These are phyloP conservation scores for Kokia cookei DNA, from an alignment of 441 rosid genomes.

Conservation along the genomic window DNA sequence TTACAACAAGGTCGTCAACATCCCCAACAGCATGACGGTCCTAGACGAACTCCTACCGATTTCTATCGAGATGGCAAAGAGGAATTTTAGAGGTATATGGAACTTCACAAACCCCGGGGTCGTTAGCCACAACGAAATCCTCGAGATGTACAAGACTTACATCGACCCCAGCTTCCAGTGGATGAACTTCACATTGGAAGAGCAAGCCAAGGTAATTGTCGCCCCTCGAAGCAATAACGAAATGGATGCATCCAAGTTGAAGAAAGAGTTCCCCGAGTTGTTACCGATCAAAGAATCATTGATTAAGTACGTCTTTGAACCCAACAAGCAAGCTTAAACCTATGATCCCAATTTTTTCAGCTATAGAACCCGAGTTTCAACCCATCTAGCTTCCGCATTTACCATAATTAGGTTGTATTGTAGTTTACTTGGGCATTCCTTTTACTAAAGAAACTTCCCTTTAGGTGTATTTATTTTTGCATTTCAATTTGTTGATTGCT, in stretches of 20 bases:
- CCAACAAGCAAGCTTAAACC: neutral
- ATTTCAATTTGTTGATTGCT: neutral
- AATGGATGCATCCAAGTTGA: conserved; percentile 16
- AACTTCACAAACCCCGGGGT: neutral
- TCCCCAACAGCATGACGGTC: neutral
- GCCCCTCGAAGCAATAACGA: conserved; percentile 86
- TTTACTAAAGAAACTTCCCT: neutral
- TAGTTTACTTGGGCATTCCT: neutral
- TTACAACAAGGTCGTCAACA: conserved; percentile 78
- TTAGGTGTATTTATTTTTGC: neutral
- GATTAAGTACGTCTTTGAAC: neutral
- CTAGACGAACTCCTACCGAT: neutral
- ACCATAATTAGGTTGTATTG: neutral
- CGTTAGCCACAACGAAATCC: neutral
- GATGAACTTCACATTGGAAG: conserved; percentile 74
- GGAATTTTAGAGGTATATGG: neutral
- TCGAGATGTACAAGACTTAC: conserved; percentile 53
- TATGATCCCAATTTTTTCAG: neutral
- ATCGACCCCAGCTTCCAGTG: conserved; percentile 57
- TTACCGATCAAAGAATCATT: neutral
- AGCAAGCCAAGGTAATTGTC: conserved; percentile 86
- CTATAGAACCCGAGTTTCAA: neutral
- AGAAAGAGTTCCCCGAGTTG: neutral
- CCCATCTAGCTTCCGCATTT: conserved; percentile 2
- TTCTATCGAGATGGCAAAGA: neutral